Conservation (phyloP, 2,329 filamentous ascomycete genomes). For the Trichoderma atroviride region DNA sequence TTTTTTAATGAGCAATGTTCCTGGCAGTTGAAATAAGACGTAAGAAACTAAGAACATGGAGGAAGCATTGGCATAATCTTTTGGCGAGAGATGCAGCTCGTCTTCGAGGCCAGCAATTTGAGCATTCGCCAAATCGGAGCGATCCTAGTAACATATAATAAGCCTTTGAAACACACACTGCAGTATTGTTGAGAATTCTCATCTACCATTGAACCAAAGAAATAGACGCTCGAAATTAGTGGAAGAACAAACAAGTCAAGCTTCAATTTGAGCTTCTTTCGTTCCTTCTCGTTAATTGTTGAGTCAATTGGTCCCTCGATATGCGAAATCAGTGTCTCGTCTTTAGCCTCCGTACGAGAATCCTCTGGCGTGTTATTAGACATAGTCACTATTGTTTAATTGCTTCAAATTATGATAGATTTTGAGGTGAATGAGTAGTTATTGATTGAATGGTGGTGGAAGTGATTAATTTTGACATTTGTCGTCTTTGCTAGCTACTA, state of each 20-base stretch:
- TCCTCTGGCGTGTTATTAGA: background rate
- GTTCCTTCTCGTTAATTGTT: background rate
- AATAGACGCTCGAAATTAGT: background rate
- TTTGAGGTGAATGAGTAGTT: background rate
- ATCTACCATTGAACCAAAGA: background rate
- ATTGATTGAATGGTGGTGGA: background rate
- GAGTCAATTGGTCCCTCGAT: background rate
- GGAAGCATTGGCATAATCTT: background rate
- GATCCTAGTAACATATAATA: background rate
- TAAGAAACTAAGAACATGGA: background rate
- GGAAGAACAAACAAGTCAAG: background rate
- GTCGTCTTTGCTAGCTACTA: background rate
- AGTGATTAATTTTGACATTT: background rate
- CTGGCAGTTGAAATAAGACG: background rate
- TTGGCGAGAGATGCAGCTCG: background rate
- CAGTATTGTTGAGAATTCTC: background rate
- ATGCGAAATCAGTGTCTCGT: background rate
- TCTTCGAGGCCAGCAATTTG: background rate
- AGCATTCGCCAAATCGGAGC: background rate
- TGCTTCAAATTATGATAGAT: background rate
- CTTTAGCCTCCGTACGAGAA: background rate
- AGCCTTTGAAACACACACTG: background rate
- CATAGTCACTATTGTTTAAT: background rate
- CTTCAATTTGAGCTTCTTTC: background rate
- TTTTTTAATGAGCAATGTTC: background rate